Base-by-base conservation (phyloP, 768 basidiomycete species). In the Suillus cothurnatus region DNA sequence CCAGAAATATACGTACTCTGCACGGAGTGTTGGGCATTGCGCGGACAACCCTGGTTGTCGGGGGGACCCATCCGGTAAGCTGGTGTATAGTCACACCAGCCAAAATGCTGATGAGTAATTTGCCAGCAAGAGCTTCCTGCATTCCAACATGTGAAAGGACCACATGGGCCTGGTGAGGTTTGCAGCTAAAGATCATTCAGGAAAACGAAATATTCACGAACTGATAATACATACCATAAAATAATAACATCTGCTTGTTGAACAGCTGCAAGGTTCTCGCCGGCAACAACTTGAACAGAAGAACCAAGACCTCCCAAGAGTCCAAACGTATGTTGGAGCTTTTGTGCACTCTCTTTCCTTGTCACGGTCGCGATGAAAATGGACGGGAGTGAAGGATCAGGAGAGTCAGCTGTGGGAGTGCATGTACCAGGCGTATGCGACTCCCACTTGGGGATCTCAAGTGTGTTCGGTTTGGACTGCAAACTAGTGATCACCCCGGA, bases 11-110 rank as follows among this genome's bases (percentile, higher is more conserved):
- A 69, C 86, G 65, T 66, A 95, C 97, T 77, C 93, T 93, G 81
- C 93, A 94, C 23, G 97, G 95, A 2, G 97, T 99, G 74, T 99
- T 99, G 68, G 97, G 96, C 97, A 99, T 99, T 14, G 95, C 93
- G 64, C 97, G 89, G 65, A 99, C 89, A 66, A 98, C 91, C 70
- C 86, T 88, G 50, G 94, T 94, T n/a, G 82, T 83, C 3, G 89
- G 83, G 31, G 81, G 80, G 38, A 95, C 92, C 91, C 91, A 92
- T 6, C 77, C 82, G 53, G 82, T 78, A 43, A 99, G 81, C 76
- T 98, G 96, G 39, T 81, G 67, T 68, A 99, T 91, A 34, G 92
- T 98, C 6, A 97, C 91, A 69, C 97, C 97, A n/a, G 97, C 96
- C 38, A 98, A 89, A 74, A 99, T 97, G 73, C 96, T 98, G 77